These are phyloP conservation scores for Rosa rugosa DNA, from an alignment of 306 rosid genomes.

Conservation along the genomic window DNA sequence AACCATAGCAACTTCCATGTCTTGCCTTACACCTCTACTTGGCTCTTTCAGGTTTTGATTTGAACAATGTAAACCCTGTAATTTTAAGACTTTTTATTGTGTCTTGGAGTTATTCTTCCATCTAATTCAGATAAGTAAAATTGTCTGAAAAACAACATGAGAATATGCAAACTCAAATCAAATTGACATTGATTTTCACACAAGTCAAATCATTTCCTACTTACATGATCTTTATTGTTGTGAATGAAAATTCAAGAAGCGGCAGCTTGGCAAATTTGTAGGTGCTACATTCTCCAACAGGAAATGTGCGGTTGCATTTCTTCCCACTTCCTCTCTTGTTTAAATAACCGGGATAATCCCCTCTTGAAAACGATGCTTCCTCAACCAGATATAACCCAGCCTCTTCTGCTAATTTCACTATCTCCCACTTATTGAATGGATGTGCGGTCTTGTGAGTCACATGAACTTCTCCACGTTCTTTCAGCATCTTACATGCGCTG, in stretches of 20 bases:
- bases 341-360: slow-evolving; percentile 24
- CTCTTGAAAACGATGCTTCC: slow-evolving; percentile 1
- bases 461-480: slow-evolving; percentile 32
- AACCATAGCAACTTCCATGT: not conserved
- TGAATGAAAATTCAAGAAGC: not conserved
- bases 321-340: slow-evolving; percentile 32
- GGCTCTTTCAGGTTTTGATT: not conserved
- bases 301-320: slow-evolving; percentile 8
- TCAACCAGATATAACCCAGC: slow-evolving; percentile 2
- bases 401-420: slow-evolving; percentile 17
- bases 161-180: not conserved
- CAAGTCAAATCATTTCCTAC: not conserved
- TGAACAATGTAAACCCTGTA: not conserved
- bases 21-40: not conserved
- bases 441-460: slow-evolving; percentile 35
- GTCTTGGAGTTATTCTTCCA: not conserved
- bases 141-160: not conserved
- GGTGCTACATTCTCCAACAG: slow-evolving; percentile 27
- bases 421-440: slow-evolving; percentile 33
- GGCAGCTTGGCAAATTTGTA: slow-evolving; percentile 24
- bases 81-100: not conserved
- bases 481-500: slow-evolving; percentile 23
- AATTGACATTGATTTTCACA: not conserved
- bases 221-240: not conserved
- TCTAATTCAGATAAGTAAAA: not conserved